Base-by-base conservation (phyloP, 2,329 filamentous ascomycete species). In the Colletotrichum incanum region DNA sequence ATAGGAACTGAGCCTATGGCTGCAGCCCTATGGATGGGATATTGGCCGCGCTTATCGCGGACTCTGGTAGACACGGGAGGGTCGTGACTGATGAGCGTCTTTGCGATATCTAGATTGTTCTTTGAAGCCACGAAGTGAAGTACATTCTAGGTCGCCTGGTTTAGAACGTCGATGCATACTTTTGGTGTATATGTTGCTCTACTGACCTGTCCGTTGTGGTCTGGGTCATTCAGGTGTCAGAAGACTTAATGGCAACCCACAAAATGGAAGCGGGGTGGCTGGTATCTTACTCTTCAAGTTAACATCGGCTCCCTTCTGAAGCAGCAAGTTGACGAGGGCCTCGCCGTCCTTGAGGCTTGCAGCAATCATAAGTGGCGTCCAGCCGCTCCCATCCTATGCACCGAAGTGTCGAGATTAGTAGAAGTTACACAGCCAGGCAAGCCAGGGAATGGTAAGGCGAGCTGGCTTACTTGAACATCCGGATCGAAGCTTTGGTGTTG, bases 101-200 rank as follows among this genome's bases (percentile, higher is more conserved):
- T 92, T 34, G 94, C 94, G 8, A 93, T 87, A 74, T 97, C 94
- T 55, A 98, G 85, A 79, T 97, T 95, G 77, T 90, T 91, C 82
- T 99, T 99, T 41, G 95, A 98, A 18, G 94, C 93, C 60, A 95
- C 91, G 79, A 98, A 98, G 82, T 98, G 96, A 26, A 99, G 89
- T 12, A 93, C 94, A 28, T 95, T 98, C 90, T 97, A 76, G 37
- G 26, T 2, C 26, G 60, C 37, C 61, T 54, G 41, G 3, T 23
- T 41, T n/a, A 50, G 23, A 20, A 28, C 31, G 5, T 2, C 11
- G 23, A 14, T 5, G 12, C 14, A 14, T 31, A 3, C 12, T n/a
- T 26, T 47, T 45, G 23, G 14, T n/a, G 7, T 5, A 28, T 28
- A 2, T n/a, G 14, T 41, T 7, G 6, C 71, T 70, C 14, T 59